Evolutionary conservation across 2,329 filamentous ascomycete species (phyloP), one percentile per base, ranked within the genome.

Genomic region (Didymella exigua): DNA sequence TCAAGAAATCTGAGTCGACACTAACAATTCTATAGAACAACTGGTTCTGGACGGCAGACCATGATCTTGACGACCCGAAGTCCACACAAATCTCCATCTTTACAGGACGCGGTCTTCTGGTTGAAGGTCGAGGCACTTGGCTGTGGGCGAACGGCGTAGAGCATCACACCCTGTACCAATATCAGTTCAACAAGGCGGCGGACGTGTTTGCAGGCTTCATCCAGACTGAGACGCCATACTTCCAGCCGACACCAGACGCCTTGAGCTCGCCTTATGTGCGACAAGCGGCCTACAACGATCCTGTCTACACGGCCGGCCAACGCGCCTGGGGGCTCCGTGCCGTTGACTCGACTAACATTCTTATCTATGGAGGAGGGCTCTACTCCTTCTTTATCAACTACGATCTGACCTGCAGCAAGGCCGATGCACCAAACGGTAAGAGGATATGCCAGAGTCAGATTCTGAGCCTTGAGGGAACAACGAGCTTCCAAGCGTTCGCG

Each of bases 151-250:
- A 90, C 2, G 77, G 81, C 2, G 83, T 82, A 8, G 85, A 88
- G 71, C 85, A 88, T 68, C 80, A 79, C 64, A 78, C 80, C 60
- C 70, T 87, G 9, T 88, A 87, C 77, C 96, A 97, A 80, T 97
- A 96, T 80, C 90, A 96, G 40, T 80, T 97, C 69, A 80, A 83
- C 72, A 87, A 87, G 59, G 90, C 92, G 2, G 81, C 86, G 65
- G 89, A 93, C 71, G 82, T 96, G 62, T 96, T 89, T 78, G 88
- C 95, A 79, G 87, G 85, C 11, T 79, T 90, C 55, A 92, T 96
- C 68, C 93, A 97, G 79, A 90, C 90, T 5, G 93, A 98, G 78
- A 96, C 93, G 2, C 89, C 93, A 11, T 86, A 86, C 81, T 91
- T 88, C 82, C 90, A 96, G 79, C 85, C 89, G 71, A 91, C 91